Evolutionary conservation across 2,329 filamentous ascomycete species (phyloP), one percentile per base, ranked within the genome.

Genomic region (Stachybotrys echinatus): DNA sequence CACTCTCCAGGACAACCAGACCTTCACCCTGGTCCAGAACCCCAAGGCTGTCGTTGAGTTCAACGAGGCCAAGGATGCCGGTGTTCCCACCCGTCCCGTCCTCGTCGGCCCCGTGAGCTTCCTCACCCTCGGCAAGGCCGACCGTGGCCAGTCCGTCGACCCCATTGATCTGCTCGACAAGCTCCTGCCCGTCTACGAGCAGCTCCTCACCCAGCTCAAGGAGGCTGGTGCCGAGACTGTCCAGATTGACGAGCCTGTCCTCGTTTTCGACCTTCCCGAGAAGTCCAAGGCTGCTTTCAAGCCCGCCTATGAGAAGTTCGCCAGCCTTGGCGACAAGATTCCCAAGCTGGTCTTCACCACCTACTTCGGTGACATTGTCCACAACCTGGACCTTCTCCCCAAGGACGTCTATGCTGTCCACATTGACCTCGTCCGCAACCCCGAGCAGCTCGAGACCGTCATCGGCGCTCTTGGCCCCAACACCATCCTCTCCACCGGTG

Each of bases 331-430:
- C 67, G 80, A 78, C 76, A 87, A 85, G 73, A 88, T 92, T 67
- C 92, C 94, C 66, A 87, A 92, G 72, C 75, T 97, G 52, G 83
- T 94, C 64, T 82, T 99, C 65, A 88, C 94, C 71, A 97, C 94
- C 67, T 99, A 97, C 85, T 99, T 99, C 68, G 94, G 94, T 78
- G 94, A 99, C 74, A 91, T 99, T 60, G 90, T 97, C 65, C 94
- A 99, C 88, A 99, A 99, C 86, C 84, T 96, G 61, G 91, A 96
- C 66, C 84, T 90, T 60, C 74, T 99, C 64, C 83, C 89, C 68
- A 82, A 85, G 70, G 83, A 83, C 65, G 74, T 95, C 67, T 83
- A 95, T 72, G 92, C 81, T 65, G 81, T 99, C 62, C 94, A 99
- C 80, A 70, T 97, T 60, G 94, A 99, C 74, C 87, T 97, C 60